A percentile compares a stretch with the other conserved stretches of the same genome.
These are phyloP conservation scores for Endotrypanum monterogeii DNA, from an alignment of 208 protist species.

Conservation along the genomic window DNA sequence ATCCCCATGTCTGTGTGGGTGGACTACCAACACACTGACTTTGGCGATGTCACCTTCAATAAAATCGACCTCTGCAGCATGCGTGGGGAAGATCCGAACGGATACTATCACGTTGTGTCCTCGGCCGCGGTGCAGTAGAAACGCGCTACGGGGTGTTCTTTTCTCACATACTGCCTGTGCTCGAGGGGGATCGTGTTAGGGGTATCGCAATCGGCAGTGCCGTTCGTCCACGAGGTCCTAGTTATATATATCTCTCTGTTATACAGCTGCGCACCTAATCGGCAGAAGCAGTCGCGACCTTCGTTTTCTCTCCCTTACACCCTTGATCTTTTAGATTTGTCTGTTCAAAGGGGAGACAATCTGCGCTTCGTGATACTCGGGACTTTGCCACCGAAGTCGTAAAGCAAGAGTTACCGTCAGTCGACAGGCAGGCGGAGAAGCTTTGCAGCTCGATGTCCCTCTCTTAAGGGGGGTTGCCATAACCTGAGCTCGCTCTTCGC, in stretches of 20 bases:
- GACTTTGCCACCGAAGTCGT: background rate
- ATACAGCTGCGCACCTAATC: background rate
- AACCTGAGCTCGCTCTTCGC: background rate
- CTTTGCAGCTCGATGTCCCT: background rate
- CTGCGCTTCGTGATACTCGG: background rate
- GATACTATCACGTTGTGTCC: constrained; percentile 75
- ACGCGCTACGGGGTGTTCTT: background rate
- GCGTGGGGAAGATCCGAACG: constrained; percentile 45
- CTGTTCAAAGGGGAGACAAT: background rate
- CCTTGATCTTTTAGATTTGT: background rate
- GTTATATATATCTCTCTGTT: constrained; percentile 6
- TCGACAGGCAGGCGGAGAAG: background rate
- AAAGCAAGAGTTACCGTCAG: background rate
- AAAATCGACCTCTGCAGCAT: constrained; percentile 77
- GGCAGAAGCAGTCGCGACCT: background rate
- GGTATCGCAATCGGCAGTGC: background rate
- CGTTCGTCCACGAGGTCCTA: background rate
- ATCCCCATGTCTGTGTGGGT: constrained; percentile 69
- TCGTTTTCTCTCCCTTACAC: background rate
- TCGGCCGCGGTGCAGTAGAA: constrained; percentile 15
- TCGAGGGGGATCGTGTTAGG: background rate
- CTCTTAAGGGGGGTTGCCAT: background rate
- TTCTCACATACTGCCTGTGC: background rate
- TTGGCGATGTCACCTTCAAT: constrained; percentile 83
- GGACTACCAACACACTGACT: constrained; percentile 77